Base-by-base conservation (phyloP, 2,329 filamentous ascomycete species). In the Cadophora sp. region DNA sequence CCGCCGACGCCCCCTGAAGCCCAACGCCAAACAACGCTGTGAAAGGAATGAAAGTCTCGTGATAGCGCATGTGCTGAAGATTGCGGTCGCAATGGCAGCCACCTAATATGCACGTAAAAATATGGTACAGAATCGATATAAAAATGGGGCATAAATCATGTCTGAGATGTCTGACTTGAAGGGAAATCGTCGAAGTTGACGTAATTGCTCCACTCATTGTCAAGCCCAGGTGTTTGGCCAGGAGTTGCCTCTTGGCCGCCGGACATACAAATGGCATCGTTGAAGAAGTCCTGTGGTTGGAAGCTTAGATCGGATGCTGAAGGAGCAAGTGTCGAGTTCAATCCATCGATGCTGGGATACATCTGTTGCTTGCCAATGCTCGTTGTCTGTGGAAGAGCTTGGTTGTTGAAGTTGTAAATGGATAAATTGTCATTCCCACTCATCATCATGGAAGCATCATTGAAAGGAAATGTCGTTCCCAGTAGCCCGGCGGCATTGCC, bases 401-500 rank as follows among this genome's bases (percentile, higher is more conserved):
- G 65, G 18, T 62, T 41, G 53, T 60, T 61, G 60, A 68, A 66
- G 41, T 68, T 59, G 56, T 66, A 71, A 27, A 78, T 80, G 13
- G 60, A 45, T 6, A 66, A 11, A 27, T 56, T 36, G 30, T 51
- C 43, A 24, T 53, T 65, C 20, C 81, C 80, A 30, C 76, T 76
- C 81, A 84, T 84, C 66, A 84, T 78, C 69, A 81, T 77, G 47
- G 80, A 73, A 22, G 80, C 81, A 67, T 85, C 81, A 36, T 78
- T 80, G 2, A 78, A 76, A 67, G 83, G 81, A 5, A 85, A 76
- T 0, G 77, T 76, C 2, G 79, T 77, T 18, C 82, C 83, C 6
- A 87, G 77, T 20, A 87, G 77, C 72, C 84, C 83, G 73, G 87
- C 84, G 1, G 83, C 80, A 70, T 87, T 83, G 4, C 81, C 75